These are phyloP conservation scores for Botryotinia convoluta DNA, from an alignment of 2,329 filamentous ascomycete genomes.

Conservation along the genomic window DNA sequence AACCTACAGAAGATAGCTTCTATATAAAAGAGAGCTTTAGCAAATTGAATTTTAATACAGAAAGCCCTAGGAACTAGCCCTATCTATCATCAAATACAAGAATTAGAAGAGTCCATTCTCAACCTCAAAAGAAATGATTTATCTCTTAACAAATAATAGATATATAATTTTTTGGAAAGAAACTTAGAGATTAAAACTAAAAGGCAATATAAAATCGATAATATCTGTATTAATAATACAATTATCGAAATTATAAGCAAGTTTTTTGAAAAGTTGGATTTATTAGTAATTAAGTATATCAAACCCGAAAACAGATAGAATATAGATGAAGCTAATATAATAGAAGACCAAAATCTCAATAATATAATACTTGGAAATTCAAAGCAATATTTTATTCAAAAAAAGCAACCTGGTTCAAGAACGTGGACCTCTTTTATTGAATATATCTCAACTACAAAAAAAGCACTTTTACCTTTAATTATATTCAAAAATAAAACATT, in stretches of 20 bases:
- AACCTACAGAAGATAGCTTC: no score
- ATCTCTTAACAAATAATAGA: constrained; percentile 19
- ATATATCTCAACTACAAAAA: constrained; percentile 14
- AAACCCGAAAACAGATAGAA: constrained; percentile 19
- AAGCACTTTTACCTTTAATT: not conserved
- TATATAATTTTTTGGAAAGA: not conserved
- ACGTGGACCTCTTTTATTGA: constrained; percentile 23
- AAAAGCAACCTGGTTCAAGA: constrained; percentile 15
- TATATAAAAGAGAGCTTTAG: not conserved
- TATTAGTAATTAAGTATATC: constrained; percentile 13
- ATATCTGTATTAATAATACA: constrained; percentile 18
- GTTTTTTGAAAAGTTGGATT: no score
- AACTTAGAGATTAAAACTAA: constrained; percentile 20
- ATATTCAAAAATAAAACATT: constrained; percentile 21
- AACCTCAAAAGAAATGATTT: not conserved
- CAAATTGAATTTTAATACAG: constrained; percentile 15
- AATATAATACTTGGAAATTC: constrained; percentile 14
- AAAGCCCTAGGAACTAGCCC: constrained; percentile 5
- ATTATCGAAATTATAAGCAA: constrained; percentile 15
- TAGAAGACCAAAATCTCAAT: constrained; percentile 16
- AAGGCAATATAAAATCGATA: constrained; percentile 19
- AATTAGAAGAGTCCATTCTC: not conserved
- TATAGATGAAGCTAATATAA: constrained; percentile 21
- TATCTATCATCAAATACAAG: constrained; percentile 10
- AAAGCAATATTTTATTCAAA: constrained; percentile 16